Percentiles rank a stretch among this genome's conserved stretches.
These are phyloP conservation scores for Mycena latifolia DNA, from an alignment of 768 basidiomycete species.

Conservation along the genomic window DNA sequence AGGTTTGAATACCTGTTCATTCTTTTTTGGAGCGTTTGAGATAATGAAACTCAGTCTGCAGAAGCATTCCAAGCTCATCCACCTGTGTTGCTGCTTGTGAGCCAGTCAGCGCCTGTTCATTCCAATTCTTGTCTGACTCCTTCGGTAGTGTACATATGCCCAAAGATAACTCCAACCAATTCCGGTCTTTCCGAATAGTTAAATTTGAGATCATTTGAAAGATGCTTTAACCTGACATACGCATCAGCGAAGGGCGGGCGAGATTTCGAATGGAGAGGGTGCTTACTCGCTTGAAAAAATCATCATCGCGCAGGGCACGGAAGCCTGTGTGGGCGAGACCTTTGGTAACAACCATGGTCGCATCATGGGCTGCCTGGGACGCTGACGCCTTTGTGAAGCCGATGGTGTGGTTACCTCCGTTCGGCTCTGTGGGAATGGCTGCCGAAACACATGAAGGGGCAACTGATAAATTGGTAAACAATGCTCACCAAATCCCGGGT, in stretches of 20 bases:
- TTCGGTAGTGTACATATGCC: background rate
- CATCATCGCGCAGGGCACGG: slow-evolving; percentile 66
- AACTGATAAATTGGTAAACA: slow-evolving; percentile 35
- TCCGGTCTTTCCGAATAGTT: slow-evolving; percentile 22
- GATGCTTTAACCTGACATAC: slow-evolving; percentile 29
- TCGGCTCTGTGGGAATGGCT: slow-evolving; percentile 80
- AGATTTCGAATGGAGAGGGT: no score
- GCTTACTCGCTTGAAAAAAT: slow-evolving; percentile 69
- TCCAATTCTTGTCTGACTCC: slow-evolving; percentile 3
- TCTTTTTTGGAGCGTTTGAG: no score
- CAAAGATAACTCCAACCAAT: background rate
- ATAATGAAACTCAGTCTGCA: no score
- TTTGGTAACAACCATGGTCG: slow-evolving; percentile 68
- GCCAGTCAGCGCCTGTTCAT: no score
- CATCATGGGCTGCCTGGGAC: slow-evolving; percentile 71
- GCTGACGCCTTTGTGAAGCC: slow-evolving; percentile 72
- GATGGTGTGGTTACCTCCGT: slow-evolving; percentile 83
- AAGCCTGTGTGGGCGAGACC: slow-evolving; percentile 74
- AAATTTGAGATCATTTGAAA: slow-evolving; percentile 19
- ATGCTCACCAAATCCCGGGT: slow-evolving; percentile 68
- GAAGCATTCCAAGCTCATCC: no score
- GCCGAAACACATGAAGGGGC: slow-evolving; percentile 31
- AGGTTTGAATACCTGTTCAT: no score
- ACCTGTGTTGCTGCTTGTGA: no score
- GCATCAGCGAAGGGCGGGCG: background rate